Base-by-base conservation (phyloP, 2,329 filamentous ascomycete genomes). In the Colletotrichum horii region DNA sequence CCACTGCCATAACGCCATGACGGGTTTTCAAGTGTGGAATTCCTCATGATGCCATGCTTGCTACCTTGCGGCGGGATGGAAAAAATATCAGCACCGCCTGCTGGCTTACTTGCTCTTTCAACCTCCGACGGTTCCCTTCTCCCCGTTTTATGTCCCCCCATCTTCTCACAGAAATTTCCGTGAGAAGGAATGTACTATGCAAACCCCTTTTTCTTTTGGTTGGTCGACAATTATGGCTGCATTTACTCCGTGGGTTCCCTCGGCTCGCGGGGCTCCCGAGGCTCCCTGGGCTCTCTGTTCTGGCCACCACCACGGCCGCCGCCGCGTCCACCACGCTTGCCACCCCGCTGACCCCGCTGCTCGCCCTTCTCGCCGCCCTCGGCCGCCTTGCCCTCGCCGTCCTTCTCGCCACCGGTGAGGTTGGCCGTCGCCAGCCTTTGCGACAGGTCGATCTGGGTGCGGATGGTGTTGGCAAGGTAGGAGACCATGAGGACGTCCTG, bases 401-500 rank as follows among this genome's bases (percentile, higher is more conserved):
- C 88, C 81, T 89, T 89, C 56, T 90, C 89, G 78, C 82, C 84
- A 77, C 80, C 85, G 60, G 86, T 84, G 48, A 96, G 89, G 80
- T 91, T 90, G 78, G 94, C 92, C n/a, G 93, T 97, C 70, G 96
- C 96, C 82, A 99, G 89, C 78, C 96, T 93, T 91, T 98, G 98
- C 79, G 96, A 98, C 75, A 99, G 93, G 83, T 98, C 97, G 88
- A 99, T 98, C 89, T 99, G 97, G 80, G 96, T 98, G 86, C 96
- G 95, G 87, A 98, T 98, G 79, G 96, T 98, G 91, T 98, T 99
- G 85, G 97, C 96, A 79, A 99, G 91, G 89, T 99, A 99, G 80
- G 96, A 98, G 81, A 99, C 96, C 85, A 98, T 96, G 79, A 99
- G 93, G 77, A 99, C 96, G 85, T 99, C 97, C 89, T 99, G 97